Conservation (phyloP, 345 rosid genomes). For the Citrus mangshanensis region DNA sequence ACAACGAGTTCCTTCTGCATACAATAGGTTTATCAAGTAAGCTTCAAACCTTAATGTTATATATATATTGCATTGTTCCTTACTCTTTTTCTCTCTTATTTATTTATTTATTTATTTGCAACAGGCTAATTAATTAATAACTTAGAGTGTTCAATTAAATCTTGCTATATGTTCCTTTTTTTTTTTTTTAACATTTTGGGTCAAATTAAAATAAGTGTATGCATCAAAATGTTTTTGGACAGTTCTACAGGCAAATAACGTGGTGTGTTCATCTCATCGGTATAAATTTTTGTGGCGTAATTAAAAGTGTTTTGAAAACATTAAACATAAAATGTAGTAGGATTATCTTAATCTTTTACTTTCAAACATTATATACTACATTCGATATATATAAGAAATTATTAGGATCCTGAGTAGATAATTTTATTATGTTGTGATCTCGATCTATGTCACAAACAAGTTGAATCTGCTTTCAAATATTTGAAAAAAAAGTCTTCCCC, state of each 20-base stretch:
- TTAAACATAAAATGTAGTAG: too few relatives aligned
- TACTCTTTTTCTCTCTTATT: background rate
- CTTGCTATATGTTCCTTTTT: background rate
- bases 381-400: too few relatives aligned
- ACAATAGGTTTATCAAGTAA: constrained; percentile 95
- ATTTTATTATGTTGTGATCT: background rate
- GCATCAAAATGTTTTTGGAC: background rate
- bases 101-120: background rate
- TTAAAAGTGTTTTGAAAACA: background rate
- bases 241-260: too few relatives aligned
- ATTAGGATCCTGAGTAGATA: too few relatives aligned
- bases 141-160: background rate
- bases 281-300: background rate
- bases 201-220: background rate
- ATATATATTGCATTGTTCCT: background rate
- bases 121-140: too few relatives aligned
- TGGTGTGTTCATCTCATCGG: background rate
- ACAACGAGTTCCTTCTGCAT: constrained; percentile 97
- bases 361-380: too few relatives aligned
- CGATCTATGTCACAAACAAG: background rate
- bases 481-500: too few relatives aligned
- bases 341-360: too few relatives aligned
- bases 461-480: background rate
- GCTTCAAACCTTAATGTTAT: constrained; percentile 7
- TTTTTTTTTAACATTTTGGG: too few relatives aligned